Evolutionary conservation across 2,329 filamentous ascomycete genomes (phyloP).

Genomic region (Diaporthe citri): DNA sequence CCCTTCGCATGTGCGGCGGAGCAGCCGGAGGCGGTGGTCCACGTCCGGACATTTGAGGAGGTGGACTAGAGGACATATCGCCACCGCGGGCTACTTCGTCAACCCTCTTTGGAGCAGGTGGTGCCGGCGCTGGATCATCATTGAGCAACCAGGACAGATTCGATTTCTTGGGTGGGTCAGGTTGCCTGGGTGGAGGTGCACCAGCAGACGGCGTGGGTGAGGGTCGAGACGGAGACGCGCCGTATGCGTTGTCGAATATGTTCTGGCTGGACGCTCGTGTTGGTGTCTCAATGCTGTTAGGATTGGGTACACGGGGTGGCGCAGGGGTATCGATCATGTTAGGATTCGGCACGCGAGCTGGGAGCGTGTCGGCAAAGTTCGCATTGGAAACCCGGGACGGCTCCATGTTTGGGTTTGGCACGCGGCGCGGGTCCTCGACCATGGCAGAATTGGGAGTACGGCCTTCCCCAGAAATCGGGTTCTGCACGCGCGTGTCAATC

Average conservation of each 20-base stretch:
- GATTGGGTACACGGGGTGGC: slow-evolving; percentile 38
- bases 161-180: slow-evolving; percentile 69
- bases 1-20: slow-evolving; percentile 61
- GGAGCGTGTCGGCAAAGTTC: slow-evolving; percentile 25
- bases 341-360: slow-evolving; percentile 37
- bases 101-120: slow-evolving; percentile 63
- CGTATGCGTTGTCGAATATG: slow-evolving; percentile 40
- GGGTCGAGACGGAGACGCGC: slow-evolving; percentile 39
- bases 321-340: slow-evolving; percentile 32
- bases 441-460: slow-evolving; percentile 31
- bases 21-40: slow-evolving; percentile 55
- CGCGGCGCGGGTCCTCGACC: slow-evolving; percentile 33
- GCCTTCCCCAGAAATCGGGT: slow-evolving; percentile 2
- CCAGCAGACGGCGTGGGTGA: slow-evolving; percentile 56
- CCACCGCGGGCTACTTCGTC: slow-evolving; percentile 58
- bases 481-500: slow-evolving; percentile 26
- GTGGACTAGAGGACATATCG: slow-evolving; percentile 64
- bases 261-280: slow-evolving; percentile 42
- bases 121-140: slow-evolving; percentile 62
- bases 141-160: slow-evolving; percentile 74
- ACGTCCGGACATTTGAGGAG: slow-evolving; percentile 61
- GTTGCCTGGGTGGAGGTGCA: slow-evolving; percentile 55
- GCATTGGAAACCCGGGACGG: slow-evolving; percentile 34
- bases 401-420: slow-evolving; percentile 35
- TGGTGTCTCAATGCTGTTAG: slow-evolving; percentile 36